A percentile compares a stretch with the other conserved stretches of the same genome.
Conservation (phyloP, 768 basidiomycete species). For the Mycena venus region DNA sequence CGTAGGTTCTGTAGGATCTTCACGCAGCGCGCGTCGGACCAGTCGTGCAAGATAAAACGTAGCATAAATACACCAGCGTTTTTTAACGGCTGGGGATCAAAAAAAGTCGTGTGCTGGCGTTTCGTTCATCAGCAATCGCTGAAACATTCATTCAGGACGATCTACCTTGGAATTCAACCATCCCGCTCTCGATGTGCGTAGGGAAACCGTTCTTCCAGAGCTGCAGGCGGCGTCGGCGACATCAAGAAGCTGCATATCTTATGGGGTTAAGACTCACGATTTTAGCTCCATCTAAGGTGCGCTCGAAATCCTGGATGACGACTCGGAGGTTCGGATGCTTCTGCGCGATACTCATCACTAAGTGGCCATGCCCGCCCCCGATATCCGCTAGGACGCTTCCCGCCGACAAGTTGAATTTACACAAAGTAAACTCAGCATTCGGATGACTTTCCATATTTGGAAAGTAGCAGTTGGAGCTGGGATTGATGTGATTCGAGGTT, state of each 20-base stretch:
- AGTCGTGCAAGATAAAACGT: constrained; percentile 4
- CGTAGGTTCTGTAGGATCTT: not conserved
- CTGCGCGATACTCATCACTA: not conserved
- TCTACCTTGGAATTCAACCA: constrained; percentile 18
- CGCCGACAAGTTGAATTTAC: too few relatives aligned
- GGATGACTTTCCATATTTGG: too few relatives aligned
- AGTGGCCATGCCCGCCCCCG: not conserved
- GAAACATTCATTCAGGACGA: too few relatives aligned
- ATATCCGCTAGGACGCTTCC: constrained; percentile 1
- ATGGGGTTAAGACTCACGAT: not conserved
- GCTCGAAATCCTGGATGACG: not conserved
- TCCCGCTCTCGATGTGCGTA: not conserved
- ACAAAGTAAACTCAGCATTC: too few relatives aligned
- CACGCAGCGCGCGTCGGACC: not conserved
- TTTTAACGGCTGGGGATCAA: not conserved
- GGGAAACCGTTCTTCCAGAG: not conserved
- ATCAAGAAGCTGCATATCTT: too few relatives aligned
- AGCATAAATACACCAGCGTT: not conserved
- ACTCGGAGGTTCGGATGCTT: not conserved
- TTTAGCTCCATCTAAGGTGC: not conserved
- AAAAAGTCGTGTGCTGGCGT: not conserved
- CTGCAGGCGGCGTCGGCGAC: not conserved
- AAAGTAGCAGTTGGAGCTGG: too few relatives aligned
- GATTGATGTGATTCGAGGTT: too few relatives aligned
- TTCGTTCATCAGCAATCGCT: not conserved